Base-by-base conservation (phyloP, 139 green algal species). In the Auxenochlorella protothecoides region DNA sequence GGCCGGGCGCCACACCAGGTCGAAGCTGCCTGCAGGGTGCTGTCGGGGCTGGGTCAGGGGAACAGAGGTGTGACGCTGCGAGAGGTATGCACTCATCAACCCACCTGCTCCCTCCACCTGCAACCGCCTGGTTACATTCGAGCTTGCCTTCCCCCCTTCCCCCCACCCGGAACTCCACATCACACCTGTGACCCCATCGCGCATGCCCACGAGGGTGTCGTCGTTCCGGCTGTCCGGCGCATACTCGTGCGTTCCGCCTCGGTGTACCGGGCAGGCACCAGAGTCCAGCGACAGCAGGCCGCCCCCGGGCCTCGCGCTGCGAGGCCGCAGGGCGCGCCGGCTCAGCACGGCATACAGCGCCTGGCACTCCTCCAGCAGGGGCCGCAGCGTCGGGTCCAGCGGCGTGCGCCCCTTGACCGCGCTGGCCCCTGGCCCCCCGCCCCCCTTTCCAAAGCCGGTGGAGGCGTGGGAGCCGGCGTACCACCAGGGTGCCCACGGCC, bases 401-500 rank as follows among this genome's bases (percentile, higher is more conserved):
- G 80, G 78, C 72, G 74, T 54, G 2, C 76, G 3, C n/a, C 56
- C 5, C 8, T 15, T 55, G 3, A 16, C 6, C 27, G 57, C 59
- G 8, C 14, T 13, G 7, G 27, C 14, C 59, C n/a, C 62, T n/a
- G 9, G 12, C 15, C 27, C 54, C 11, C 5, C 16, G 16, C 5
- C 10, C 53, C 11, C 57, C 74, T 66, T 27, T 15, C 55, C 56
- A 16, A 68, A 66, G 9, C 85, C 84, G 61, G 85, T 90, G n/a
- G 68, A 70, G 52, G 71, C 75, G 76, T 90, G 80, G 5, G 79
- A 87, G 68, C 68, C 71, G 27, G 54, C 15, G 72, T 92, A 94
- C 89, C 89, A 94, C 75, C 83, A 89, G 6, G 79, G 75, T 3
- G 87, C 87, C 89, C 89, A 94, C 54, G 80, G 57, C 3, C 89